Conservation (phyloP, 345 rosid species). For the Euphorbia lathyris region DNA sequence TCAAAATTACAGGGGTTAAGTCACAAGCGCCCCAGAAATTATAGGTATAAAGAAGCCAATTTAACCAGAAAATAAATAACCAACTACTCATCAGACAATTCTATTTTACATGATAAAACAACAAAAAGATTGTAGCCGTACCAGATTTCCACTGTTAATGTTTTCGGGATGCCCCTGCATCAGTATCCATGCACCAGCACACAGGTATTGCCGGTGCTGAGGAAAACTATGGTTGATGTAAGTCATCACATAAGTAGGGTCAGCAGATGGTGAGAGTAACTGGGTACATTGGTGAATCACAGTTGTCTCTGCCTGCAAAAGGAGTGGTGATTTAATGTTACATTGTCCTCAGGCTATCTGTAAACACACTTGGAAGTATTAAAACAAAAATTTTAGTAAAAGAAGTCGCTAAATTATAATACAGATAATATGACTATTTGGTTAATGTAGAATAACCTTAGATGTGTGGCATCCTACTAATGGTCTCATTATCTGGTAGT, state of each 20-base stretch:
- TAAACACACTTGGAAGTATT: not conserved
- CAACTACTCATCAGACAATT: not conserved
- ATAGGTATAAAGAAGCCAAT: not conserved
- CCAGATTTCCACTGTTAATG: slow-evolving; percentile 85
- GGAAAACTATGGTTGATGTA: slow-evolving; percentile 76
- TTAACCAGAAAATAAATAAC: slow-evolving; percentile 2
- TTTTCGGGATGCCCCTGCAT: slow-evolving; percentile 93
- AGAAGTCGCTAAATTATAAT: not conserved
- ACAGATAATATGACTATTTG: not conserved
- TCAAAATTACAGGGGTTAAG: not conserved
- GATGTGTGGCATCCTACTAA: no score
- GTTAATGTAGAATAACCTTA: no score
- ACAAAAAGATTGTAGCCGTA: slow-evolving; percentile 23
- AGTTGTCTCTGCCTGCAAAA: slow-evolving; percentile 74
- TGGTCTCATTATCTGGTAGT: no score
- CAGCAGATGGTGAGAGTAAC: slow-evolving; percentile 85
- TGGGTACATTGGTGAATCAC: slow-evolving; percentile 89
- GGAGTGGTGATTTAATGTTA: slow-evolving; percentile 9
- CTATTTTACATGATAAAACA: not conserved
- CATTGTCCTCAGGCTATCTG: slow-evolving; percentile 14
- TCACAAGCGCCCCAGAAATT: not conserved
- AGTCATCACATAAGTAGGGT: slow-evolving; percentile 70
- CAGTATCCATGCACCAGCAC: slow-evolving; percentile 96
- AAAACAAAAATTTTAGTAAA: not conserved
- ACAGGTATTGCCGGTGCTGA: slow-evolving; percentile 79